Evolutionary conservation across 371 early-diverging fungal species (phyloP), one percentile per base, ranked within the genome.

Genomic region (Mortierella sp.): DNA sequence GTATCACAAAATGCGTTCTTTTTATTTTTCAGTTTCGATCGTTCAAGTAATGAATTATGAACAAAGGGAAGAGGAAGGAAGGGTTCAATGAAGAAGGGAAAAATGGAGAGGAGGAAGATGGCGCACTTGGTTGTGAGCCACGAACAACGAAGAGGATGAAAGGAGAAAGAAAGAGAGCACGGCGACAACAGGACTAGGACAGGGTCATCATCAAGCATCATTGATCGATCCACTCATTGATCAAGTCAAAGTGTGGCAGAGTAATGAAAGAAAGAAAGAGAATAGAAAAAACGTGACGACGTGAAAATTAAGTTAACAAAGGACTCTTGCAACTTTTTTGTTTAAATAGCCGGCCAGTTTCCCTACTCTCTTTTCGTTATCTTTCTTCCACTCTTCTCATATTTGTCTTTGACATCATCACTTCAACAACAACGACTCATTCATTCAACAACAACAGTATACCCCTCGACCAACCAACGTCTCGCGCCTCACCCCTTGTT

Each of bases 121-220:
- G 65, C 65, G 65, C 65, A 65, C 60, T 7, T 38, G 7, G 24
- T 21, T 65, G 65, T 65, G 65, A 65, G 65, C 65, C 56, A 56
- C 11, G 35, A 1, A 21, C 65, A 65, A 1, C 29, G 12, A 32
- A 0, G 5, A 32, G 21, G 51, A 56, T n/a, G n/a, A 56, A 56
- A 27, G n/a, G 7, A 27, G 10, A 51, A 51, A 51, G 16, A 0
- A 6, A 21, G 6, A 56, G 56, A 27, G 56, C 27, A 56, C 27
- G 27, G 65, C 24, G 38, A 16, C 1, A 38, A 24, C 60, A 60
- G 32, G 60, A 32, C 29, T 12, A 14, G 48, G 1, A 46, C 48
- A 46, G 51, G 21, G 5, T n/a, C 60, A 14, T 29, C 32, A n/a
- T 55, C n/a, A 55, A n/a, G n/a, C 56, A 27, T 14, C 16, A 16